phyloP scores from a whole-genome alignment of 805 yeast species.

The Komagataella ulmi region DNA sequence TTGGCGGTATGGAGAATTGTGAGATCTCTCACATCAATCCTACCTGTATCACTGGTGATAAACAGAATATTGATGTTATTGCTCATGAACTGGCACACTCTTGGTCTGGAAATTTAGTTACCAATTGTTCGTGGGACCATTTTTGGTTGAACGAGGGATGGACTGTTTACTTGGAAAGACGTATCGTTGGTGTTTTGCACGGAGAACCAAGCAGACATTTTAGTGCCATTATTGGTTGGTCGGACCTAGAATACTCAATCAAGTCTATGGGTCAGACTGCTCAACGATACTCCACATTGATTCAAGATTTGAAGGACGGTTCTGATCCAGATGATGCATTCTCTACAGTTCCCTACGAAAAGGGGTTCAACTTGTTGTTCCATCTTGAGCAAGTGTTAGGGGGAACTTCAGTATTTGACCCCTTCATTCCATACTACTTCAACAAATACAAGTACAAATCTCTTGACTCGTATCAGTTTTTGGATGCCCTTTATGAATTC shows the following conservation, averaged over 20 bases:
- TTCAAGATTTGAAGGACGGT: conserved; percentile 56
- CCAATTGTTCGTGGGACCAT: conserved; percentile 86
- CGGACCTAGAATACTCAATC: conserved; percentile 56
- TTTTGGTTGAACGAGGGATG: conserved; percentile 95
- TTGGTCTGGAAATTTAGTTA: conserved; percentile 86
- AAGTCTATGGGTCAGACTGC: conserved; percentile 45
- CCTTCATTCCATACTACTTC: conserved; percentile 72
- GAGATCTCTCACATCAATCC: conserved; percentile 87
- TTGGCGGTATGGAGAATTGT: conserved; percentile 94
- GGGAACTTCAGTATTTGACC: conserved; percentile 54
- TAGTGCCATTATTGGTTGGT: conserved; percentile 82
- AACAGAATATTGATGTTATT: conserved; percentile 77
- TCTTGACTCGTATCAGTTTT: conserved; percentile 70
- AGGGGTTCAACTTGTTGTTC: conserved; percentile 72
- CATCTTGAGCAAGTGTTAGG: conserved; percentile 61
- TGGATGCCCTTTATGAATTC: conserved; percentile 62
- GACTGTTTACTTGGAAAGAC: conserved; percentile 85
- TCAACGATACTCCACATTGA: conserved; percentile 42
- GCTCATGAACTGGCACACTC: conserved; percentile 92
- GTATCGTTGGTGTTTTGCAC: conserved; percentile 66
- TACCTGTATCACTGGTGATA: conserved; percentile 72
- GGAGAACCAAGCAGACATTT: conserved; percentile 73
- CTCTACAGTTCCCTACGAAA: conserved; percentile 81
- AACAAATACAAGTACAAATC: conserved; percentile 53
- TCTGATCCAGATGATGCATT: conserved; percentile 86